These are phyloP conservation scores for Leucogyrophana mollusca DNA, from an alignment of 768 basidiomycete genomes.

Conservation along the genomic window DNA sequence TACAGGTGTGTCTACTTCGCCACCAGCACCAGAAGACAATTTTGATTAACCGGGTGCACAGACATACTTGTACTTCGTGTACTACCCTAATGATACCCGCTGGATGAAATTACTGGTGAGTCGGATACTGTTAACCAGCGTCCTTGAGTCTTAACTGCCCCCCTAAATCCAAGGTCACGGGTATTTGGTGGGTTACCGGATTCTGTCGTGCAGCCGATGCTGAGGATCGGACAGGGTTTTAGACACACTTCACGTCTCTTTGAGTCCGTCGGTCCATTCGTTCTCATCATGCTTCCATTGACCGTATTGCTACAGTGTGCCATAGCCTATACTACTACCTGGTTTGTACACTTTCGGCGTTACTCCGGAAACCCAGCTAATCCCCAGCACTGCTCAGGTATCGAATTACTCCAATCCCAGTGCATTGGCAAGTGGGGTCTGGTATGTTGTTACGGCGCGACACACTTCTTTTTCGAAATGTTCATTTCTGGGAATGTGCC, in stretches of 20 bases:
- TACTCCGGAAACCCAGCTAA: not conserved
- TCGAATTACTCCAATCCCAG: constrained; percentile 36
- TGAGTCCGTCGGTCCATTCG: constrained; percentile 2
- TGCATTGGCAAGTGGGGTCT: constrained; percentile 33
- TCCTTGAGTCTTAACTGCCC: too few species aligned
- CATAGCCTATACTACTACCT: constrained; percentile 40
- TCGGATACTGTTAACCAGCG: not conserved
- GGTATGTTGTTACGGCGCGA: constrained; percentile 32
- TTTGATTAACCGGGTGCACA: not conserved
- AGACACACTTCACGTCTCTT: constrained; percentile 8
- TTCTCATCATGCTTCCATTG: too few species aligned
- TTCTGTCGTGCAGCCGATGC: not conserved
- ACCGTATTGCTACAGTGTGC: constrained; percentile 8
- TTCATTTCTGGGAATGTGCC: not conserved
- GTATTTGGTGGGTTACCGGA: constrained; percentile 4
- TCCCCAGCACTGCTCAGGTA: constrained; percentile 24
- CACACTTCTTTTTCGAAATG: too few species aligned
- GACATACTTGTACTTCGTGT: constrained; percentile 23
- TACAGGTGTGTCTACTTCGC: constrained; percentile 12
- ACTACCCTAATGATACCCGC: constrained; percentile 17
- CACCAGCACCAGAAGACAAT: not conserved
- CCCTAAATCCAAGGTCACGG: constrained; percentile 3
- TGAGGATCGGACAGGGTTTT: constrained; percentile 3
- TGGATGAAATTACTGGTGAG: constrained; percentile 12
- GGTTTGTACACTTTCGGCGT: constrained; percentile 21